phyloP scores from a whole-genome alignment of 352 stramenopile species.

The Phytophthora lateralis region DNA sequence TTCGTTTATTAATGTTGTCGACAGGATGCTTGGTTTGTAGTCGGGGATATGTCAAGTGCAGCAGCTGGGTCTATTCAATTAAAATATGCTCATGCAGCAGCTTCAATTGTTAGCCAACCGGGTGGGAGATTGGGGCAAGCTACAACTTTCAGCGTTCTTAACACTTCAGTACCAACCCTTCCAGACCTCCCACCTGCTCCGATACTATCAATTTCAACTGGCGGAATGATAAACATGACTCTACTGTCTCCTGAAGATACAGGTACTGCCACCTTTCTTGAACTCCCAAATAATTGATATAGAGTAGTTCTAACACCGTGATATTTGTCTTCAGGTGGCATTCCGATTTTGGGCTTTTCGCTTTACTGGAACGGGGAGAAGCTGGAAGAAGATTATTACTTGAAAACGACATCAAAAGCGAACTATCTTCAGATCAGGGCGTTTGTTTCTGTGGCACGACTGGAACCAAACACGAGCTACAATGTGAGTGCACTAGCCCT shows the following conservation, averaged over 20 bases:
- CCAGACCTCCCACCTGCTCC: conserved; percentile 39
- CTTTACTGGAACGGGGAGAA: conserved; percentile 43
- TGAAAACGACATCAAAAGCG: conserved; percentile 7
- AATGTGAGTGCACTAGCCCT: conserved; percentile 38
- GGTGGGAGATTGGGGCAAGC: conserved; percentile 35
- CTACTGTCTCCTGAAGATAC: conserved; percentile 48
- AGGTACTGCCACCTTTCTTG: conserved; percentile 21
- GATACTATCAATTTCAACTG: conserved; percentile 40
- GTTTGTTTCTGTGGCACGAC: conserved; percentile 33
- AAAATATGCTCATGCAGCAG: conserved; percentile 20
- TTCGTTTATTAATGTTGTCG: background rate
- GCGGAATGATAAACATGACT: conserved; percentile 44
- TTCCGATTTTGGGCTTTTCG: conserved; percentile 50
- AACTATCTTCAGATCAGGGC: conserved; percentile 36
- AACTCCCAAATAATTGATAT: background rate
- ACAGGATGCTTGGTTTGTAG: conserved; percentile 37
- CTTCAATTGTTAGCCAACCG: conserved; percentile 33
- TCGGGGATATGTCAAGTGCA: conserved; percentile 44
- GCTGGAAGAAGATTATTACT: conserved; percentile 23
- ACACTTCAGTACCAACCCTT: conserved; percentile 36
- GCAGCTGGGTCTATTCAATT: conserved; percentile 41
- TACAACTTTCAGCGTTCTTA: conserved; percentile 41
- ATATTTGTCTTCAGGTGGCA: conserved; percentile 35
- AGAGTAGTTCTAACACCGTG: conserved; percentile 4
- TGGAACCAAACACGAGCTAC: conserved; percentile 39